Conservation (phyloP, 805 yeast genomes). For the Metschnikowia koreensis region DNA sequence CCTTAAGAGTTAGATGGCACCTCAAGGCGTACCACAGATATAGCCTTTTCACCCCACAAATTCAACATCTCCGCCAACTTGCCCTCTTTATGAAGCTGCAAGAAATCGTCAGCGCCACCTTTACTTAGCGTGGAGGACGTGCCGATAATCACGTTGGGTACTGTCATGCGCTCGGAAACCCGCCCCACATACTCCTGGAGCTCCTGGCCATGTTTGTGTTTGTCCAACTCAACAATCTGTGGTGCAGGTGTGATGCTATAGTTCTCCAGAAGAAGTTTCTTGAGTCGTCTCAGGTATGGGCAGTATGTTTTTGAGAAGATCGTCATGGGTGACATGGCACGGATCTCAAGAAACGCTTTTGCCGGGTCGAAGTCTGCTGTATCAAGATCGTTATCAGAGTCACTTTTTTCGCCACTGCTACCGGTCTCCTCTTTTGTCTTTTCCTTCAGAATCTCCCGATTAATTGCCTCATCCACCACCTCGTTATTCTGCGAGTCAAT, state of each 20-base stretch:
- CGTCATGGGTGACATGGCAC: conserved; percentile 62
- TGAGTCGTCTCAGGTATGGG: conserved; percentile 75
- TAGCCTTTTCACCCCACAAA: conserved; percentile 60
- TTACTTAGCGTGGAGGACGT: conserved; percentile 42
- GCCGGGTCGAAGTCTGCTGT: conserved; percentile 32
- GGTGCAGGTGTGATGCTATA: conserved; percentile 75
- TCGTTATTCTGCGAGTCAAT: conserved; percentile 37
- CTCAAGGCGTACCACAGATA: conserved; percentile 49
- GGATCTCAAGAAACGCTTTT: conserved; percentile 49
- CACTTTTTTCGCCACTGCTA: conserved; percentile 8
- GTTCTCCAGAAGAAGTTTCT: conserved; percentile 57
- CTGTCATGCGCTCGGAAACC: conserved; percentile 16
- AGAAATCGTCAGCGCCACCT: conserved; percentile 89
- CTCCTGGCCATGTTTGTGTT: conserved; percentile 69
- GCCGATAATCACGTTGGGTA: conserved; percentile 21
- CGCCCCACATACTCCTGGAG: conserved; percentile 69
- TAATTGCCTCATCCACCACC: conserved; percentile 39
- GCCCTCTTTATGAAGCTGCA: conserved; percentile 55
- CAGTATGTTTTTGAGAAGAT: conserved; percentile 58
- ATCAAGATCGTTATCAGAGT: conserved; percentile 6
- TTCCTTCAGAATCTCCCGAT: conserved; percentile 32
- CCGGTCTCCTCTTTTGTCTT: conserved; percentile 13
- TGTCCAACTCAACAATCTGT: conserved; percentile 75
- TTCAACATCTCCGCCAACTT: conserved; percentile 50
- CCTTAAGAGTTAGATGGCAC: conserved; percentile 52